Evolutionary conservation across 1,139 yeast genomes (phyloP), one percentile per base, ranked within the genome.

Genomic region (Blastobotrys buckinghamii): DNA sequence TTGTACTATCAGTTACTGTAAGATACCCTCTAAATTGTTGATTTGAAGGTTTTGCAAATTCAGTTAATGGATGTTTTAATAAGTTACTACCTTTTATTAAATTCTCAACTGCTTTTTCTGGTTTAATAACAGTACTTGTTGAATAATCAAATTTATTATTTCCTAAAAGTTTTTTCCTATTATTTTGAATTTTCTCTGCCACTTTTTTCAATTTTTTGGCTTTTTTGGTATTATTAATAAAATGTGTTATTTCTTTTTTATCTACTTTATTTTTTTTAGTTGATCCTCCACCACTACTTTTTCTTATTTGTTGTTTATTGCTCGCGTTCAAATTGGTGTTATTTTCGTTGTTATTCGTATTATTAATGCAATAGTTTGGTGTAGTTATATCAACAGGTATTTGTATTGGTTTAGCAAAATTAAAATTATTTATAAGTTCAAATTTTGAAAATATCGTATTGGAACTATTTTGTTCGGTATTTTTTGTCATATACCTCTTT

Each of bases 11-110:
- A n/a, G 37, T 27, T n/a, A n/a, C 13, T 4, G 15, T 15, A 6
- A 40, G n/a, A 22, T 45, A 45, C 12, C 48, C 48, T n/a, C 48
- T 39, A 33, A 45, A 34, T 22, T 39, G 48, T 30, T 45, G 44
- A 4, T 26, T 20, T 12, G 37, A 20, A 19, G 46, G 42, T 2
- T 19, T 8, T 27, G n/a, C 22, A 6, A 20, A 15, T 3, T n/a
- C 26, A 16, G 36, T 34, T n/a, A 17, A 15, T 16, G 40, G 45
- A 22, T 16, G 35, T 8, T 6, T 9, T 3, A 43, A 30, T n/a
- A n/a, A n/a, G n/a, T n/a, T n/a, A 1, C 13, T 5, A 2, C 30
- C 47, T 26, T 13, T 26, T 16, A 16, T 34, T 8, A 43, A 17
- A n/a, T 29, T 34, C 12, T 2, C 10, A 2, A 29, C 16, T 3